Percentiles rank a stretch among this genome's conserved stretches.
Evolutionary conservation across 2,329 filamentous ascomycete species (phyloP).

Genomic region (Diaporthe sp.): DNA sequence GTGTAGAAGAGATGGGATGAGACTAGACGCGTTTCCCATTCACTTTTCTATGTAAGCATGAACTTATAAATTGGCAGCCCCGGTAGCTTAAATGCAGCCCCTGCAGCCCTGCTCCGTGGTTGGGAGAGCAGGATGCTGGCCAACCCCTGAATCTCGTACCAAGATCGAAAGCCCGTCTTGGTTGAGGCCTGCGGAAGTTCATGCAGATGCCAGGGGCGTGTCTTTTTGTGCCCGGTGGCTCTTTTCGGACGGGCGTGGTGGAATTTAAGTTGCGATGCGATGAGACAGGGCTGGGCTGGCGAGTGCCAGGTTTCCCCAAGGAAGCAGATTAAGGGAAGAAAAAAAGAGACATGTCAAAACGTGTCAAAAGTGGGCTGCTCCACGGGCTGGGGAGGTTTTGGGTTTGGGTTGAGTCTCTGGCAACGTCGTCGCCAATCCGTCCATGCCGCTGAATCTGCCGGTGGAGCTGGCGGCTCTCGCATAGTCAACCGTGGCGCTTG

Average conservation of each 20-base stretch:
- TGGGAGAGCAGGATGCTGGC: background rate
- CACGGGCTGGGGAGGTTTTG: constrained; percentile 13
- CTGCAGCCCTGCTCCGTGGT: background rate
- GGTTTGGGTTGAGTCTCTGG: background rate
- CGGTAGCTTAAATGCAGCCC: constrained; percentile 26
- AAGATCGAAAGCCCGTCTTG: background rate
- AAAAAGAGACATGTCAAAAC: constrained; percentile 23
- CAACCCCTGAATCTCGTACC: constrained; percentile 19
- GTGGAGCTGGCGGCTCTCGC: constrained; percentile 23
- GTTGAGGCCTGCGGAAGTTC: constrained; percentile 14
- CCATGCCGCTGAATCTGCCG: background rate
- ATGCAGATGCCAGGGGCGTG: constrained; percentile 26
- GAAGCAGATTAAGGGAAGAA: background rate
- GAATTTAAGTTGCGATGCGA: constrained; percentile 1
- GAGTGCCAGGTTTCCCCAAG: constrained; percentile 16
- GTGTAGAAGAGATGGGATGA: constrained; percentile 10
- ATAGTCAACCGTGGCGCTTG: constrained; percentile 30
- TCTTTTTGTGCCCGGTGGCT: background rate
- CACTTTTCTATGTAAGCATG: background rate
- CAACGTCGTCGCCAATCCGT: constrained; percentile 1
- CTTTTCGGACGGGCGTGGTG: constrained; percentile 7
- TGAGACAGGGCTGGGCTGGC: constrained; percentile 3
- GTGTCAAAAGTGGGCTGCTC: constrained; percentile 27
- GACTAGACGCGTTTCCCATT: constrained; percentile 21
- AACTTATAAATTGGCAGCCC: constrained; percentile 18